Evolutionary conservation across 495 filamentous ascomycete genomes (phyloP).

Genomic region (Chaetomium fimeti): DNA sequence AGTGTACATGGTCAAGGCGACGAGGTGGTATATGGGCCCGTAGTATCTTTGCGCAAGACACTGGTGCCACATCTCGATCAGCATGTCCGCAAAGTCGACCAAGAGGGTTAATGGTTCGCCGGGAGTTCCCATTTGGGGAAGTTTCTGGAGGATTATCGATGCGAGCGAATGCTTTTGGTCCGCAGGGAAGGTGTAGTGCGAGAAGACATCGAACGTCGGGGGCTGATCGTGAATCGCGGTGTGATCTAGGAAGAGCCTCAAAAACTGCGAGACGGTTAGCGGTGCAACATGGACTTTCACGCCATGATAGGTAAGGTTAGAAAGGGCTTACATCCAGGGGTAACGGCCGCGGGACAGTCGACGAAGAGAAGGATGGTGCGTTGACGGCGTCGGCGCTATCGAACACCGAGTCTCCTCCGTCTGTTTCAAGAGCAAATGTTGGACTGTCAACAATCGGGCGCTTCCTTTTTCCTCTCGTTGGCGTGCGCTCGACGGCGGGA

Average conservation of each 20-base stretch:
- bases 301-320: background rate
- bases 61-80: constrained; percentile 48
- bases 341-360: constrained; percentile 12
- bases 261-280: constrained; percentile 37
- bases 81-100: constrained; percentile 45
- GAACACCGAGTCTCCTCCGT: constrained; percentile 22
- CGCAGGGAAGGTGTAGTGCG: constrained; percentile 43
- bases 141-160: constrained; percentile 45
- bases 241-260: constrained; percentile 47
- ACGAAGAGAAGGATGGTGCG: background rate
- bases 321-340: constrained; percentile 40
- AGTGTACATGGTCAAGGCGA: constrained; percentile 39
- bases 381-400: background rate
- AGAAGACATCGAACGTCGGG: constrained; percentile 45
- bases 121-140: constrained; percentile 40
- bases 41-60: constrained; percentile 45
- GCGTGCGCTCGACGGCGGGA: constrained; percentile 45
- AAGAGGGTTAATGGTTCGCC: constrained; percentile 41
- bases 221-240: constrained; percentile 37
- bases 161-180: constrained; percentile 42
- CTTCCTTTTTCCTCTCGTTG: constrained; percentile 53
- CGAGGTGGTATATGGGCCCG: constrained; percentile 45
- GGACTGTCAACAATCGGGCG: constrained; percentile 52
- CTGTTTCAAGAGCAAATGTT: constrained; percentile 49
- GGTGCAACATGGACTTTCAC: background rate